Base-by-base conservation (phyloP, 306 rosid genomes). In the Herpetospermum pedunculosum region DNA sequence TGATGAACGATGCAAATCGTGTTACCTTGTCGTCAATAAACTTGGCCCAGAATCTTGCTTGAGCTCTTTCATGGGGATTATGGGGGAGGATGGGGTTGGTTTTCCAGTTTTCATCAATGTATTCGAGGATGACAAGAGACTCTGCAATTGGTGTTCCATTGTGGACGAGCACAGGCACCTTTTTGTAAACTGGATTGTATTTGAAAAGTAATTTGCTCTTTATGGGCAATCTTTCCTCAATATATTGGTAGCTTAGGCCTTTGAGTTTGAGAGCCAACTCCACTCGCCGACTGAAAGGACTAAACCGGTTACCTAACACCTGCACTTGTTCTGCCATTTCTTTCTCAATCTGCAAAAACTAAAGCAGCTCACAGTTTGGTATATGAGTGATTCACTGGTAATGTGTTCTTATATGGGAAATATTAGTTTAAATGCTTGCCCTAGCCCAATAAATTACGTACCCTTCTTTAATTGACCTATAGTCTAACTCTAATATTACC, bases 101-200 rank as follows among this genome's bases (percentile, higher is more conserved):
- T 54, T 28, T 37, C 74, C 79, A 48, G 21, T 16, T 28, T 15
- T 76, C 75, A 10, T 76, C 74, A 1, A 76, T 65, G 32, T 76
- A 76, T 12, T 76, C 75, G 1, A 76, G 43, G n/a, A 76, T 65
- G 16, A 76, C 54, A 12, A 23, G 41, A 3, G 92, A 90, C 81
- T 90, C 92, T 0, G 79, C 73, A 0, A 90, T 5, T 10, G 88
- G 80, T 14, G 76, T 87, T 2, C 68, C 89, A 16, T 78, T 68
- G 72, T 90, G 92, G 49, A 86, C 70, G 0, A 84, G 71, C 49
- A 86, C 83, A 5, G 84, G 89, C n/a, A 86, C 73, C 83, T 83
- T 88, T 64, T 83, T 83, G 73, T 86, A 77, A 65, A 84, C 41
- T 3, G 91, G 93, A 62, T 86, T 88, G 80, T 77, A 84, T 34